Conservation (phyloP, 805 yeast genomes). For the Cyberlindnera samutprakarnensis region DNA sequence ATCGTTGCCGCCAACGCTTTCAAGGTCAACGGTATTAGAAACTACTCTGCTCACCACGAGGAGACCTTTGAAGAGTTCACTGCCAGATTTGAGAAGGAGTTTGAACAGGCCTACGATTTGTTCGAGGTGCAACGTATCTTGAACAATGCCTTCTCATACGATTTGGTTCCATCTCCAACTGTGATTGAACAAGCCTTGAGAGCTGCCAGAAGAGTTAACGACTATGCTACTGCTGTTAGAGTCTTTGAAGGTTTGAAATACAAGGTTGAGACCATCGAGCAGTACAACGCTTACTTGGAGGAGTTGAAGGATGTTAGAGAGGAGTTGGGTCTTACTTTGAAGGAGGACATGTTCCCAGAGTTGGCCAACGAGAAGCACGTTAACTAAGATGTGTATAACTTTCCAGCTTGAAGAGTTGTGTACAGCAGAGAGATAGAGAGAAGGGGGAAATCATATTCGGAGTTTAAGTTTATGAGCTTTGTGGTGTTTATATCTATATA, state of each 20-base stretch:
- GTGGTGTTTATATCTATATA: too few relatives aligned
- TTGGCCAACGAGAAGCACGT: slow-evolving; percentile 17
- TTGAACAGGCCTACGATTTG: slow-evolving; percentile 85
- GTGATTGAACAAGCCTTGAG: slow-evolving; percentile 92
- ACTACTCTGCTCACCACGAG: slow-evolving; percentile 75
- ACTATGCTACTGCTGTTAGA: slow-evolving; percentile 97
- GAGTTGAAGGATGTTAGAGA: slow-evolving; percentile 88
- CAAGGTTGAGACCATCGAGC: slow-evolving; percentile 92
- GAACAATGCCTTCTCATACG: slow-evolving; percentile 97
- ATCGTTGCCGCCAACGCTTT: slow-evolving; percentile 6
- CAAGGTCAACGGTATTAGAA: slow-evolving; percentile 35
- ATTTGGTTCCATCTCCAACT: slow-evolving; percentile 95
- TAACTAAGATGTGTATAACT: too few relatives aligned
- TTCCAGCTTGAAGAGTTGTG: background rate
- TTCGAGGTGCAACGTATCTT: slow-evolving; percentile 90
- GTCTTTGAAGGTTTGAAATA: slow-evolving; percentile 95
- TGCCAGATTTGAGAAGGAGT: slow-evolving; percentile 84
- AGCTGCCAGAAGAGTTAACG: slow-evolving; percentile 98
- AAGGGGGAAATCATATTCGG: background rate
- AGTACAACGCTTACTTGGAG: slow-evolving; percentile 92
- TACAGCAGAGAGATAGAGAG: background rate
- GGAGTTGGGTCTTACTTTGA: slow-evolving; percentile 88
- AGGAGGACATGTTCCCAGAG: slow-evolving; percentile 73
- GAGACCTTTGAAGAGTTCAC: slow-evolving; percentile 96
- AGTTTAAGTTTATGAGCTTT: too few relatives aligned